Base-by-base conservation (phyloP, 306 rosid genomes). In the Pterocarpus macrocarpus region DNA sequence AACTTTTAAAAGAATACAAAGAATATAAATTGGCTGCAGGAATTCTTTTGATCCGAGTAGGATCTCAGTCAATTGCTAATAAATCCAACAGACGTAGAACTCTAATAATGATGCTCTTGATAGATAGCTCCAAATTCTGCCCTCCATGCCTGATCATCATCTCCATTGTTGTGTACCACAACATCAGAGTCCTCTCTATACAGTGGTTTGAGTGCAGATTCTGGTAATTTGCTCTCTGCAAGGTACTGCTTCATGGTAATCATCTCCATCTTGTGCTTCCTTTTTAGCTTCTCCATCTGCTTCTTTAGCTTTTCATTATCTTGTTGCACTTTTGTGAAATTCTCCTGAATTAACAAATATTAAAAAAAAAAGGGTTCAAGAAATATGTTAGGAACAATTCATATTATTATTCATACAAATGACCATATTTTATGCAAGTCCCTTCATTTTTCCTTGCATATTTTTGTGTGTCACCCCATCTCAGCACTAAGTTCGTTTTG, bases 41-140 rank as follows among this genome's bases (percentile, higher is more conserved):
- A 77, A 52, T 77, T 17, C 17, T 56, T 70, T 16, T 71, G 84
- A 87, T 81, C 87, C 87, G 30, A 87, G 87, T 39, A 87, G 90
- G 90, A 87, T 84, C 88, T 73, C 65, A 44, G 56, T 65, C 35
- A 22, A 44, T 43, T 53, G 28, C 45, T 75, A 58, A 53, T 34
- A 17, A 75, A 73, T 73, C 53, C 58, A 61, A 53, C 67, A 74
- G 1, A 34, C 3, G n/a, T 10, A 10, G 47, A 69, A 7, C 5
- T 65, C 83, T 86, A 95, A 79, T 83, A 92, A 71, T 88, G 88
- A 81, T 92, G 99, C 17, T 96, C 91, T 82, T 91, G 97, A 84
- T 93, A 96, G 77, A 94, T 93, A n/a, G 97, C 98, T 79, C 98
- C 97, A 87, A 93, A 96, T 77, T 96, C 98, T 50, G 93, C 92